phyloP scores from a whole-genome alignment of 2,329 filamentous ascomycete species.

The Fulvia fulva region DNA sequence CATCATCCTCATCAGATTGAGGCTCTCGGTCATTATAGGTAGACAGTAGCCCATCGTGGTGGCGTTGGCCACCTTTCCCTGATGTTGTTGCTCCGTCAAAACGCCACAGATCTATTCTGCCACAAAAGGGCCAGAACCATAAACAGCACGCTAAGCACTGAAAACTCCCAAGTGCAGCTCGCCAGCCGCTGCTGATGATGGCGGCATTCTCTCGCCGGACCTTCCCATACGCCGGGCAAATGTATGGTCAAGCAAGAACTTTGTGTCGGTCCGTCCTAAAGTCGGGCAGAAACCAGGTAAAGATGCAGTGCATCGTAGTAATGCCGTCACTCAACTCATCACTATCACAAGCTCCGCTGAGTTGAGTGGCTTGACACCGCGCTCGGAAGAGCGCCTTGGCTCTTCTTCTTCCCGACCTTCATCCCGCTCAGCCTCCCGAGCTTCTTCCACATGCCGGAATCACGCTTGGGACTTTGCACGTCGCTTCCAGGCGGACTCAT shows the following conservation, averaged over 20 bases:
- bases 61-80: background rate
- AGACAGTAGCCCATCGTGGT: too few relatives aligned
- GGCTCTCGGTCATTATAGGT: background rate
- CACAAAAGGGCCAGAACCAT: background rate
- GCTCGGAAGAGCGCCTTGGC: constrained; percentile 27
- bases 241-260: background rate
- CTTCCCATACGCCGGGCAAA: background rate
- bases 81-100: background rate
- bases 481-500: constrained; percentile 60
- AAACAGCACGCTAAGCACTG: background rate
- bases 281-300: background rate
- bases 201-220: background rate
- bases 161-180: background rate
- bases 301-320: too few relatives aligned
- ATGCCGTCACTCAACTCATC: background rate
- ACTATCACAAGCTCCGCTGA: constrained; percentile 8
- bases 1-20: background rate
- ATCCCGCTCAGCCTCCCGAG: constrained; percentile 36
- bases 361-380: constrained; percentile 8
- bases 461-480: constrained; percentile 29
- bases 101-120: background rate
- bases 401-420: constrained; percentile 35
- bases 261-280: background rate
- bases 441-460: constrained; percentile 38
- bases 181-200: background rate